Evolutionary conservation across 2,329 filamentous ascomycete species (phyloP).

Genomic region (Fusarium sp.): DNA sequence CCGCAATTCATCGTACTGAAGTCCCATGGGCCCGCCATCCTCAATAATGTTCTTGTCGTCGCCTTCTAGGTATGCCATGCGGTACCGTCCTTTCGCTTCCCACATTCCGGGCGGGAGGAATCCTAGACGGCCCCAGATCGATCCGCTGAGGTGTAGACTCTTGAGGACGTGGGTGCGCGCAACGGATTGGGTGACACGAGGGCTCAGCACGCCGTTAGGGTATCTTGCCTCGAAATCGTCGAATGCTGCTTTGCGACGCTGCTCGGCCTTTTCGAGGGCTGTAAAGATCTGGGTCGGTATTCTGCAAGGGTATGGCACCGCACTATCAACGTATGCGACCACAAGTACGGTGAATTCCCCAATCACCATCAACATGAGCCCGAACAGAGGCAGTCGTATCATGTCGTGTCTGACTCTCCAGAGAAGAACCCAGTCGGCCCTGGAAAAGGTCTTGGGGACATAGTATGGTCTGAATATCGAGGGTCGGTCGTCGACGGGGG

Average conservation of each 20-base stretch:
- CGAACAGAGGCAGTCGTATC: conserved; percentile 82
- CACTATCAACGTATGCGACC: conserved; percentile 73
- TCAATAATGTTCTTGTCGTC: conserved; percentile 77
- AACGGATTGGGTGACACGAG: conserved; percentile 42
- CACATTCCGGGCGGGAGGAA: conserved; percentile 63
- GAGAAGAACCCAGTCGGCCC: conserved; percentile 77
- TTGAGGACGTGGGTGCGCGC: conserved; percentile 54
- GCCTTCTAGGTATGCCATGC: conserved; percentile 71
- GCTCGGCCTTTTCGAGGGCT: conserved; percentile 66
- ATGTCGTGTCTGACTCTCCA: conserved; percentile 77
- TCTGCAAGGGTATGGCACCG: conserved; percentile 84
- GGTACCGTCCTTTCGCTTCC: conserved; percentile 60
- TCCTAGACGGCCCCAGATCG: conserved; percentile 62
- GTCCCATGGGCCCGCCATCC: conserved; percentile 66
- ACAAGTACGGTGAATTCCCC: conserved; percentile 89
- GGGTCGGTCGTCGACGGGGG: conserved; percentile 66
- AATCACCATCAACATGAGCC: conserved; percentile 77
- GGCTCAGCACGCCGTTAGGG: conserved; percentile 50
- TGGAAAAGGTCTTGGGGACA: conserved; percentile 56
- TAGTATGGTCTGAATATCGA: conserved; percentile 49
- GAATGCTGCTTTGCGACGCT: conserved; percentile 62
- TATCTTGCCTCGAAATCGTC: conserved; percentile 50
- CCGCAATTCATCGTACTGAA: conserved; percentile 72
- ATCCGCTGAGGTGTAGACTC: conserved; percentile 57
- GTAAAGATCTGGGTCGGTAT: conserved; percentile 78